Base-by-base conservation (phyloP, 169 alveolate genomes). In the Plasmodium vinckei region DNA sequence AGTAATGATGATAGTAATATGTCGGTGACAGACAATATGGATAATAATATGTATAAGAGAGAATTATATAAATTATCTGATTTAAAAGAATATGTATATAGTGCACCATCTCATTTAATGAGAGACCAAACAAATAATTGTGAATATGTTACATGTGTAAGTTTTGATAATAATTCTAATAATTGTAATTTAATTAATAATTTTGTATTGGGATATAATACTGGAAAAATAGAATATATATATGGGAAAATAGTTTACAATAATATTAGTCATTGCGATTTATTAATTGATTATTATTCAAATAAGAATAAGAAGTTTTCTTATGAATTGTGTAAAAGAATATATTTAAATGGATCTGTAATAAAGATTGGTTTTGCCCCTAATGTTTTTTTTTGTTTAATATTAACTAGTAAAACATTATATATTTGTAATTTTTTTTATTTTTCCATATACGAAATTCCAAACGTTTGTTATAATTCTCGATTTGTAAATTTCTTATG, bases 191-290 rank as follows among this genome's bases (percentile, higher is more conserved):
- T 79, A 49, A 79, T 79, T 9, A 79, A 79, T 25, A 79, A 79
- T 15, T 79, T 79, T 65, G 82, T 79, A 15, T 27, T 79, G 19
- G 89, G 89, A 3, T 79, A 79, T 54, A 79, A 79, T 64, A 65
- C 82, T 9, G 89, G 89, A 4, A 79, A 79, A 19, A 17, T 79
- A 23, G 89, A 79, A 79, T 79, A 79, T 69, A 79, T 79, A 10
- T 79, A 79, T 54, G 89, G 89, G 9, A 79, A 79, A 9, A 79
- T 79, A 10, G n/a, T 79, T 13, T 79, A 79, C 23, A 79, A 79
- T 54, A 79, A 79, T 79, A 79, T 79, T 51, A 79, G 89, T 21
- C 89, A 79, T 53, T 79, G 89, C 33, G 89, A 79, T 79, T 79
- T 79, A 70, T 79, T 79, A 47, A 79, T 79, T 65, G 89, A 79